Percentiles rank a stretch among this genome's conserved stretches.
These are phyloP conservation scores for Fusarium sp. DNA, from an alignment of 2,329 filamentous ascomycete genomes.

Conservation along the genomic window DNA sequence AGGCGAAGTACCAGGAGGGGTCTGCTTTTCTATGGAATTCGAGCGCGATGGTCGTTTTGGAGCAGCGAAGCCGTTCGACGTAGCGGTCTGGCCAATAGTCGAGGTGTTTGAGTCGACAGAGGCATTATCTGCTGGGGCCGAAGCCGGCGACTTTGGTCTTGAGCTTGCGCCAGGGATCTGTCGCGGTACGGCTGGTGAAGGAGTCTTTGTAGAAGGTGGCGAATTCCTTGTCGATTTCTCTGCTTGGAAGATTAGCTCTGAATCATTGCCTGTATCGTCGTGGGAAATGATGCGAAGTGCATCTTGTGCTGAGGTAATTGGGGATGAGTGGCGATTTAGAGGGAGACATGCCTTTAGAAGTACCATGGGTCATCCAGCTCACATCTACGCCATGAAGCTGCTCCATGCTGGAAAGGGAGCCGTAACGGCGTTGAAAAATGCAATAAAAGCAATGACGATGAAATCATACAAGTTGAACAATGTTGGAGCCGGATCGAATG, in stretches of 20 bases:
- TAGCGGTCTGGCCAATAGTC: constrained; percentile 38
- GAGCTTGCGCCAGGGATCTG: constrained; percentile 46
- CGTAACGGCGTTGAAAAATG: constrained; percentile 19
- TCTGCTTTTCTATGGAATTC: constrained; percentile 49
- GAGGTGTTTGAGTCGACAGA: constrained; percentile 30
- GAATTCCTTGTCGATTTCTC: constrained; percentile 47
- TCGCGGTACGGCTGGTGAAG: constrained; percentile 46
- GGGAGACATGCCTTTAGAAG: constrained; percentile 74
- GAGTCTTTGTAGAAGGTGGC: constrained; percentile 41
- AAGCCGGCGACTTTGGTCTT: constrained; percentile 44
- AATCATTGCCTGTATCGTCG: not conserved
- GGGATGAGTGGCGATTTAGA: constrained; percentile 36
- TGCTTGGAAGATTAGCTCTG: constrained; percentile 25
- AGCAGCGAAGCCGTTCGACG: constrained; percentile 39
- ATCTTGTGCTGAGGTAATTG: constrained; percentile 20
- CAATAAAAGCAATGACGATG: constrained; percentile 5
- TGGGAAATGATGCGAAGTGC: constrained; percentile 15
- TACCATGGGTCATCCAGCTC: constrained; percentile 86
- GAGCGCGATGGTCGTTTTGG: constrained; percentile 47
- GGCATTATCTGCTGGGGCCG: constrained; percentile 34
- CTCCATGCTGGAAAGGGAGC: constrained; percentile 67
- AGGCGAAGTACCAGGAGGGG: constrained; percentile 48
- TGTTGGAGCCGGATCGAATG: constrained; percentile 10
- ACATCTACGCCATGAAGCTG: constrained; percentile 85
- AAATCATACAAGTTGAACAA: constrained; percentile 10